Conservation (phyloP, 2,329 filamentous ascomycete species). For the Sclerotinia subarctica region DNA sequence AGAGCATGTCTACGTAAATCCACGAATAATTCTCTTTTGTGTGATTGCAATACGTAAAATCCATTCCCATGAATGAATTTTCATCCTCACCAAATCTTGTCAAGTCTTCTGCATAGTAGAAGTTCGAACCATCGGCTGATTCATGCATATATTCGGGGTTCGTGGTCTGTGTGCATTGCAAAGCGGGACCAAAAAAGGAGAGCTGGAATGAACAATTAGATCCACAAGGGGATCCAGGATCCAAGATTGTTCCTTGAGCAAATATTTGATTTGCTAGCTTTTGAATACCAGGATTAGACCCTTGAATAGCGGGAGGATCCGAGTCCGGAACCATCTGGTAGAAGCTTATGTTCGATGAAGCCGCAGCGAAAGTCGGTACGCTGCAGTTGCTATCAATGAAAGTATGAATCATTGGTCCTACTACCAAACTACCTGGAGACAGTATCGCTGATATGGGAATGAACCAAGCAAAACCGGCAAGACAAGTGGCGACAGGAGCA, state of each 20-base stretch:
- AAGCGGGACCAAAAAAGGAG: not conserved
- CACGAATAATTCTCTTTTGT: not conserved
- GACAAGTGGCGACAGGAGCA: not conserved
- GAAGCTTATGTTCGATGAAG: not conserved
- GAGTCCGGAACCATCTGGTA: not conserved
- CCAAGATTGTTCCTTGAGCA: not conserved
- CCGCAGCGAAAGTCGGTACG: not conserved
- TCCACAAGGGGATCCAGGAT: not conserved
- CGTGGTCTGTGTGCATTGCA: not conserved
- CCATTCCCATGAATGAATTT: not conserved
- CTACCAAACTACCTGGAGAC: not conserved
- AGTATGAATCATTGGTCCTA: not conserved
- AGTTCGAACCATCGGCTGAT: not conserved
- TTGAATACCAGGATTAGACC: not conserved
- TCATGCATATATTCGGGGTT: not conserved
- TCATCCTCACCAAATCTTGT: not conserved
- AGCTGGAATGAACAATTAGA: not conserved
- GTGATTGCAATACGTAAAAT: not conserved
- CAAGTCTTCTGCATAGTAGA: not conserved
- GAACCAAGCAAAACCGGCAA: not conserved
- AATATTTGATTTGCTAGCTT: conserved; percentile 8
- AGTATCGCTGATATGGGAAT: conserved; percentile 4
- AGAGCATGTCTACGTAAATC: not conserved
- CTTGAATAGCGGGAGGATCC: not conserved
- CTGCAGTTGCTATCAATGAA: not conserved